These are phyloP conservation scores for Hibiscus syriacus DNA, from an alignment of 345 rosid species.

Conservation along the genomic window DNA sequence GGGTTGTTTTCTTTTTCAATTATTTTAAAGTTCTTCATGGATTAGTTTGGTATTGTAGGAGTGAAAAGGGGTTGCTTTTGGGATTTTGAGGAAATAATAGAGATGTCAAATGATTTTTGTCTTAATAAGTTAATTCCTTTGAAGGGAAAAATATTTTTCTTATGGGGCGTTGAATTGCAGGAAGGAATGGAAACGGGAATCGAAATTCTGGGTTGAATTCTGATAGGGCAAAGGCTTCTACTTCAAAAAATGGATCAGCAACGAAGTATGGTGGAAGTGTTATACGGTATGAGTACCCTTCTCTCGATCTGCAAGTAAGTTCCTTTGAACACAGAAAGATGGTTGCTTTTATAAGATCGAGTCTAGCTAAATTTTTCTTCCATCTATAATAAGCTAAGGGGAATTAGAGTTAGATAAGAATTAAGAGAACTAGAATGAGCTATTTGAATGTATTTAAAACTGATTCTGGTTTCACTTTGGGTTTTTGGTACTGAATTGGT, in stretches of 20 bases:
- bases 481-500: background rate
- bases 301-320: conserved; percentile 38
- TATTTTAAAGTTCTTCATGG: background rate
- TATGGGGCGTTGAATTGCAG: conserved; percentile 26
- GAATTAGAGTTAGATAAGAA: background rate
- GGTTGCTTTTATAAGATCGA: background rate
- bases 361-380: background rate
- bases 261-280: conserved; percentile 27
- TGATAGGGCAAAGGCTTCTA: conserved; percentile 32
- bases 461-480: background rate
- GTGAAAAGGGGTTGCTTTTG: background rate
- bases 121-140: background rate
- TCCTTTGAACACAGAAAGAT: background rate
- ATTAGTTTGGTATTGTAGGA: background rate
- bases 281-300: conserved; percentile 44
- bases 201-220: conserved; percentile 26
- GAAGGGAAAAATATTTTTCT: background rate
- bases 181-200: conserved; percentile 27
- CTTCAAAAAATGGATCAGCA: conserved; percentile 30
- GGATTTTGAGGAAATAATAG: background rate
- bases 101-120: background rate
- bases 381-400: background rate
- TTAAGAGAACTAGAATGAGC: background rate
- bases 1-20: background rate
- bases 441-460: background rate